phyloP scores from a whole-genome alignment of 2,329 filamentous ascomycete species.

The Colletotrichum magnum region DNA sequence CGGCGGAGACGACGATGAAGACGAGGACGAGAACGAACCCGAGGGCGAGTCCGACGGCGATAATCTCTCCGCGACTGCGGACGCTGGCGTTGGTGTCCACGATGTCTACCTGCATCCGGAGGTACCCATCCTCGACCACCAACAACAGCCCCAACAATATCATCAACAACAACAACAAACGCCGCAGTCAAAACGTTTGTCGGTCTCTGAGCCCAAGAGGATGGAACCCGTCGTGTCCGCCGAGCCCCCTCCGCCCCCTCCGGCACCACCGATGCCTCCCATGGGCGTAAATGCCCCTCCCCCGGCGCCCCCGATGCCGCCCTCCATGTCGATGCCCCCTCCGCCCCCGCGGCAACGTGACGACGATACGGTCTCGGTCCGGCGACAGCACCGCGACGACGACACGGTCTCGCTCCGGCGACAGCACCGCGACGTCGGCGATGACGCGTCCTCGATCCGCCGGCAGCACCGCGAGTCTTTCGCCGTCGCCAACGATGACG shows the following conservation, averaged over 20 bases:
- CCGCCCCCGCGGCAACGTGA: conserved; percentile 5
- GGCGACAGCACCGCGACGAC: conserved; percentile 15
- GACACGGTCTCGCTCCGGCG: conserved; percentile 6
- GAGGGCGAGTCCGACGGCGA: conserved; percentile 35
- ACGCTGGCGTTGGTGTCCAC: conserved; percentile 6
- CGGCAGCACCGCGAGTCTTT: not conserved
- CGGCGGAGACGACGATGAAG: conserved; percentile 27
- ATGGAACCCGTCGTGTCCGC: conserved; percentile 26
- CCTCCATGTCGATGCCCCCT: not conserved
- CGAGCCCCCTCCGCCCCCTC: conserved; percentile 33
- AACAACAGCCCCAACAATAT: no score
- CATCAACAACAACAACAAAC: not conserved
- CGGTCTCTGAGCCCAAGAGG: conserved; percentile 12
- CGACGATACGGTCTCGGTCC: not conserved
- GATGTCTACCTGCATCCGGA: no score
- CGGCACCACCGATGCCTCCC: conserved; percentile 31
- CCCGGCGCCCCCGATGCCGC: conserved; percentile 13
- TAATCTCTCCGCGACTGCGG: not conserved
- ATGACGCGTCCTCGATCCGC: conserved; percentile 35
- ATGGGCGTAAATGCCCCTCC: conserved; percentile 21
- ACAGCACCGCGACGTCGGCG: conserved; percentile 8
- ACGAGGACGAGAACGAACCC: conserved; percentile 28
- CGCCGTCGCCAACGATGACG: conserved; percentile 22
- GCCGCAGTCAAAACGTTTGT: not conserved
- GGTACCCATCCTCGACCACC: no score